Base-by-base conservation (phyloP, 257 asterid genomes). In the Rhazya stricta region DNA sequence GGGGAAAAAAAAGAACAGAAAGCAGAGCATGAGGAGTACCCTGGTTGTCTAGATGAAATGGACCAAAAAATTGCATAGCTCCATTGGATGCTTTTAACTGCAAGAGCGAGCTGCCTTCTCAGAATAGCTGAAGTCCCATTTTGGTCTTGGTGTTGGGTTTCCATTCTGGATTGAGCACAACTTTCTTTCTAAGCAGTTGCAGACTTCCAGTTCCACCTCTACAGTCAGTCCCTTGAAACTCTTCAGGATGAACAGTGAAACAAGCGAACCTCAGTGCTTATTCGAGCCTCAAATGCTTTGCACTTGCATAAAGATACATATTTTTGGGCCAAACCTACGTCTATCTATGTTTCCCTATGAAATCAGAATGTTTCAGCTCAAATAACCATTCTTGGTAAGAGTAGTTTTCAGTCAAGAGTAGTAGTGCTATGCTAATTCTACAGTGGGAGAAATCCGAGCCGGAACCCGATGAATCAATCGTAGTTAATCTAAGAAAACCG, bases 21-120 rank as follows among this genome's bases (percentile, higher is more conserved):
- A 23, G 34, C 16, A 58, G 37, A 12, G 19, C 3, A 27, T 60
- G 4, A 72, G 68, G 8, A 45, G 45, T 93, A 93, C 98, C 96
- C 96, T 8, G 85, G 86, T 73, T 90, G 85, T 67, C 42, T 69
- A 66, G 91, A 74, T 45, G 97, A 86, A 81, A 67, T 50, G 45
- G 98, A 87, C 98, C 98, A 93, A 86, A 90, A 91, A 34, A 93
- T 87, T 30, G 89, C 97, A 87, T 93, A 93, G 83, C 94, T 89
- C 98, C 98, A 93, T 62, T 91, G 94, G 78, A 93, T 90, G 80
- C 86, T 86, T 88, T 88, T 90, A 69, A 87, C 90, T 82, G 96
- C 91, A 78, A 88, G 77, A 79, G 94, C 96, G 82, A 93, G 94
- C 73, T 84, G 85, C 71, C 79, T 85, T 81, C 89, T 91, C 30